Conservation (phyloP, 305 asterid genomes). For the Fraxinus latifolia region DNA sequence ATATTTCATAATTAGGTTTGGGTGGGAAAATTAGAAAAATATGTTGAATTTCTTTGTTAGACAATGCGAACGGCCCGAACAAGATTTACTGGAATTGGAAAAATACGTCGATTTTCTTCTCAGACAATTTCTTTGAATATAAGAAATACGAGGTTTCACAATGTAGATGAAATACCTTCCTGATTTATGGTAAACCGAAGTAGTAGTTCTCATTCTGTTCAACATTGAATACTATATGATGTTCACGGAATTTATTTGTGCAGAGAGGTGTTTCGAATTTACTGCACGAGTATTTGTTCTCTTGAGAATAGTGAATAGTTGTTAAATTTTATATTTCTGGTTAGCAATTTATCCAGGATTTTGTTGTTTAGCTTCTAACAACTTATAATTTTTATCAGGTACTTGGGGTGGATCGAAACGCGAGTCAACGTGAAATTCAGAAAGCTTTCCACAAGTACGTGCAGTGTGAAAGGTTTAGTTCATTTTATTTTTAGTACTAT, state of each 20-base stretch:
- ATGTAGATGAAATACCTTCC: not conserved
- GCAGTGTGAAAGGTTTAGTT: not conserved
- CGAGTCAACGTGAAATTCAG: slow-evolving; percentile 84
- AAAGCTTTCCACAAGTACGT: slow-evolving; percentile 97
- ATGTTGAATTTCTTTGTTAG: not conserved
- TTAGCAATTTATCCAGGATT: not conserved
- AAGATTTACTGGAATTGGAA: not conserved
- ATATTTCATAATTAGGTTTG: not conserved
- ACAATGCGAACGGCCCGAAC: not conserved
- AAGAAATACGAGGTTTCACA: not conserved
- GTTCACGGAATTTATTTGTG: not conserved
- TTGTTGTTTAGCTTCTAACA: slow-evolving; percentile 18
- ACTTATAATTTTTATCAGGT: slow-evolving; percentile 43
- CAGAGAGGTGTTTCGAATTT: not conserved
- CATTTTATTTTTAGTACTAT: not conserved
- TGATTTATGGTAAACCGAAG: not conserved
- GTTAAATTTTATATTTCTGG: not conserved
- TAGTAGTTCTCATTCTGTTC: not conserved
- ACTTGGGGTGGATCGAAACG: slow-evolving; percentile 77
- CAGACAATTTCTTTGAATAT: not conserved
- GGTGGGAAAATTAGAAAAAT: not conserved
- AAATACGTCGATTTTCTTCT: not conserved
- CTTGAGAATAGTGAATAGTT: not conserved
- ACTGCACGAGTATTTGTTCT: not conserved
- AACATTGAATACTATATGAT: not conserved